A percentile compares a stretch with the other conserved stretches of the same genome.
These are phyloP conservation scores for Mayamaea pseudoterrestris DNA, from an alignment of 108 stramenopile genomes.

Conservation along the genomic window DNA sequence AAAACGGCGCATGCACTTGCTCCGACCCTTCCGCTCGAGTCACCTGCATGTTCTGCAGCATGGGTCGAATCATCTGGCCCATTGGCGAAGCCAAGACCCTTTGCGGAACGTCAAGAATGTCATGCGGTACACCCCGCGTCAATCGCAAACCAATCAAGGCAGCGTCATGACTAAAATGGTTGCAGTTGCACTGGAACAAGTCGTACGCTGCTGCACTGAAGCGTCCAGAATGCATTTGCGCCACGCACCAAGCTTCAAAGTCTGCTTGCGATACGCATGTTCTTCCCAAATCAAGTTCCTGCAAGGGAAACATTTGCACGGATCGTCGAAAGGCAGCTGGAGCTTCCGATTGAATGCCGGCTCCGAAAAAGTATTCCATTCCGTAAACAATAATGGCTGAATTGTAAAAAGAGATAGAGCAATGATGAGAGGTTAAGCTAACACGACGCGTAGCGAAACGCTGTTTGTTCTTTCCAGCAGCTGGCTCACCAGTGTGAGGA, in stretches of 20 bases:
- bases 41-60: conserved; percentile 58
- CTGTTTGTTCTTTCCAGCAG: too few species aligned
- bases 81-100: conserved; percentile 51
- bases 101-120: conserved; percentile 55
- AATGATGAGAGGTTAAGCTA: too few species aligned
- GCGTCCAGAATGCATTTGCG: conserved; percentile 10
- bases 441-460: too few species aligned
- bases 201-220: conserved; percentile 37
- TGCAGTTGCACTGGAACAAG: conserved; percentile 56
- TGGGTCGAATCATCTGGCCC: conserved; percentile 66
- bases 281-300: conserved; percentile 29
- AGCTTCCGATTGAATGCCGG: conserved; percentile 35
- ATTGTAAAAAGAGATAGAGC: too few species aligned
- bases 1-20: conserved; percentile 4
- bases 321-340: conserved; percentile 28
- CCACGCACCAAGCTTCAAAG: conserved; percentile 60
- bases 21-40: conserved; percentile 4
- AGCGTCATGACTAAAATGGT: conserved; percentile 57
- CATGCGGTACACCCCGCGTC: conserved; percentile 35
- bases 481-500: conserved; percentile 65
- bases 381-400: conserved; percentile 50
- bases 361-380: conserved; percentile 66
- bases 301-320: conserved; percentile 38
- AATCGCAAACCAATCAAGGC: conserved; percentile 41
- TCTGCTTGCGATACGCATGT: conserved; percentile 31